Base-by-base conservation (phyloP, 371 early-diverging fungal genomes). In the Batrachochytrium dendrobatidis region DNA sequence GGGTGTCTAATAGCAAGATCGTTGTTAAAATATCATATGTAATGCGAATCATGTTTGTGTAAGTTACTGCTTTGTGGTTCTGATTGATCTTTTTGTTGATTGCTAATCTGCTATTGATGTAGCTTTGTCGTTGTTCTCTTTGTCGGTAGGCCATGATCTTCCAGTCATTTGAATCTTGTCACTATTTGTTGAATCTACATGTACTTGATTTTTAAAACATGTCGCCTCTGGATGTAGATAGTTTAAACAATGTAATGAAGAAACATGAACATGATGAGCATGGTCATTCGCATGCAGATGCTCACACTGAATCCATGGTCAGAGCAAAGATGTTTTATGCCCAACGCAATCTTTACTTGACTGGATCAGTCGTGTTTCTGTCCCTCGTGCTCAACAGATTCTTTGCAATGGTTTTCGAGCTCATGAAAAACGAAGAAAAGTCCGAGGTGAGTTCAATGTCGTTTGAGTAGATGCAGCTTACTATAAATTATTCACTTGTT, bases 331-430 rank as follows among this genome's bases (percentile, higher is more conserved):
- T 84, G 64, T 91, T 93, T 65, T 90, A 91, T 60, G 88, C 87
- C 28, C 94, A 94, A 72, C 81, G 94, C 66, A 94, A 94, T 73
- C 78, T 91, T 72, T 91, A 93, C 56, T 68, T 93, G 64, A 88
- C 89, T 24, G 94, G 92, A 2, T 89, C 89, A 63, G 91, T 92
- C 1, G 71, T 93, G 44, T 90, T 92, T 61, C 71, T 93, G 51
- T 90, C 90, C 0, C 70, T 92, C 79, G 85, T 91, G 50, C 73
- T 91, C 48, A 86, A 86, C 65, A 84, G 90, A 34, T 87, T 89
- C 31, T 83, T 82, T 67, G 70, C 81, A 33, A 72, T 89, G 60
- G 77, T 90, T n/a, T 50, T 82, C 58, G 83, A 87, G 54, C 70
- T 89, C 58, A 61, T 86, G 46, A 72, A 77, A 57, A 76, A 77